Conservation (phyloP, 805 yeast genomes). For the Saturnispora ahearnii region DNA sequence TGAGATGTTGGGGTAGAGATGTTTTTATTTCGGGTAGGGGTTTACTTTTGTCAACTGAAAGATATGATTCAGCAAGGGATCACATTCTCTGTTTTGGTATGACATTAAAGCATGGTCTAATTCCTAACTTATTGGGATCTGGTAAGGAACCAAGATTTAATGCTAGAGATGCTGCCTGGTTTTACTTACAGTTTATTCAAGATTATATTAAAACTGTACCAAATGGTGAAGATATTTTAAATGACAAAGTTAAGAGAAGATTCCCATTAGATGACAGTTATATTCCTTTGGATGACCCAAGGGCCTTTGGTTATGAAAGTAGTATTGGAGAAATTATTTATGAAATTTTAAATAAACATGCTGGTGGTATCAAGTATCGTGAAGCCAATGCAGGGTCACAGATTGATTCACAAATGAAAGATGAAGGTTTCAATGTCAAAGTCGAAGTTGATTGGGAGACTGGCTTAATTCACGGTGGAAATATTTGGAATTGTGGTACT, state of each 20-base stretch:
- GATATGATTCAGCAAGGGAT: constrained; percentile 66
- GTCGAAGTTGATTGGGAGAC: constrained; percentile 79
- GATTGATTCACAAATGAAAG: constrained; percentile 85
- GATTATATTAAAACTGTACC: constrained; percentile 68
- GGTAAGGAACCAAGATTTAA: constrained; percentile 91
- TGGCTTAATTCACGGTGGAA: constrained; percentile 87
- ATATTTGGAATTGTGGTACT: constrained; percentile 90
- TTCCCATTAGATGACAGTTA: constrained; percentile 77
- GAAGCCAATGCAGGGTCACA: constrained; percentile 93
- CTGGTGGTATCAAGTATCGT: constrained; percentile 74
- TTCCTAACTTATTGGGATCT: constrained; percentile 87
- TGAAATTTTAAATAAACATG: constrained; percentile 83
- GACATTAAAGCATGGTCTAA: constrained; percentile 89
- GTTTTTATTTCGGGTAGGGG: constrained; percentile 86
- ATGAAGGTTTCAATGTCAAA: constrained; percentile 83
- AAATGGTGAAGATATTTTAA: constrained; percentile 54
- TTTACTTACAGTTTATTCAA: constrained; percentile 80
- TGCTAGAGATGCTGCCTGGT: constrained; percentile 97
- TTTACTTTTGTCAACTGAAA: constrained; percentile 62
- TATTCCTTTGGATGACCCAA: constrained; percentile 55
- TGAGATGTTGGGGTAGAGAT: constrained; percentile 99
- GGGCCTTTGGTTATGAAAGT: constrained; percentile 66
- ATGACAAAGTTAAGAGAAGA: constrained; percentile 68
- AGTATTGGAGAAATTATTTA: constrained; percentile 68
- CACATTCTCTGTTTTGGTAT: constrained; percentile 85